A percentile compares a stretch with the other conserved stretches of the same genome.
phyloP scores from a whole-genome alignment of 2,329 filamentous ascomycete species.

The Westerdykella aurantiaca region DNA sequence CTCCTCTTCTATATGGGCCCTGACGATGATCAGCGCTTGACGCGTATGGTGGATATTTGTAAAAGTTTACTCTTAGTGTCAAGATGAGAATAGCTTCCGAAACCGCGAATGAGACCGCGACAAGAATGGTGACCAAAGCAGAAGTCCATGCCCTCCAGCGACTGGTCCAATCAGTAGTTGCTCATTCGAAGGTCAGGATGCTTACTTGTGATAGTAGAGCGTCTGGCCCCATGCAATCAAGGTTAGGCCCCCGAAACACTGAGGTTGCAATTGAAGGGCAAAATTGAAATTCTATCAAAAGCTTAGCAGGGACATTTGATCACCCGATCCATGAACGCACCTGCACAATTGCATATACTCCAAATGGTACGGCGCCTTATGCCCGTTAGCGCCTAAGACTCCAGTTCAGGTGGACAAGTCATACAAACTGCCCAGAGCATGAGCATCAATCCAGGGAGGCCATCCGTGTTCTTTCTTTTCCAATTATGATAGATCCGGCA shows the following conservation, averaged over 20 bases:
- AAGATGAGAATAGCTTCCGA: constrained; percentile 54
- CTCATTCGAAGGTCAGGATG: not conserved
- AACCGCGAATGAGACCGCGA: constrained; percentile 46
- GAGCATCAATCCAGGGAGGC: constrained; percentile 56
- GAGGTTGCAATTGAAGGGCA: constrained; percentile 50
- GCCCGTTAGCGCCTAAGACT: constrained; percentile 1
- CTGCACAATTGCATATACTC: constrained; percentile 49
- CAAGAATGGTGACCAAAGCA: constrained; percentile 36
- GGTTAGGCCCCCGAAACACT: constrained; percentile 47
- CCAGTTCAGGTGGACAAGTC: not conserved
- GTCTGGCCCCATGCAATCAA: constrained; percentile 50
- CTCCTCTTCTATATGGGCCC: constrained; percentile 51
- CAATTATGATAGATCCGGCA: constrained; percentile 56
- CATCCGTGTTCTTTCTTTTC: constrained; percentile 56
- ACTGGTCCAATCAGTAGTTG: constrained; percentile 22
- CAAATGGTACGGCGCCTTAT: constrained; percentile 43
- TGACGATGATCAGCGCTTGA: constrained; percentile 16
- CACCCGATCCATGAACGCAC: constrained; percentile 17
- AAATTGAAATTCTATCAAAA: constrained; percentile 48
- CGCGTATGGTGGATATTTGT: not conserved
- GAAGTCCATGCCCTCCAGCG: constrained; percentile 48
- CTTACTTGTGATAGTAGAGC: constrained; percentile 47
- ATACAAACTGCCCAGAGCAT: constrained; percentile 57
- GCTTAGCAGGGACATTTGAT: not conserved
- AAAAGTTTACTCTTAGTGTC: constrained; percentile 45